These are phyloP conservation scores for Odontarrhena argentea DNA, from an alignment of 345 rosid genomes.

Conservation along the genomic window DNA sequence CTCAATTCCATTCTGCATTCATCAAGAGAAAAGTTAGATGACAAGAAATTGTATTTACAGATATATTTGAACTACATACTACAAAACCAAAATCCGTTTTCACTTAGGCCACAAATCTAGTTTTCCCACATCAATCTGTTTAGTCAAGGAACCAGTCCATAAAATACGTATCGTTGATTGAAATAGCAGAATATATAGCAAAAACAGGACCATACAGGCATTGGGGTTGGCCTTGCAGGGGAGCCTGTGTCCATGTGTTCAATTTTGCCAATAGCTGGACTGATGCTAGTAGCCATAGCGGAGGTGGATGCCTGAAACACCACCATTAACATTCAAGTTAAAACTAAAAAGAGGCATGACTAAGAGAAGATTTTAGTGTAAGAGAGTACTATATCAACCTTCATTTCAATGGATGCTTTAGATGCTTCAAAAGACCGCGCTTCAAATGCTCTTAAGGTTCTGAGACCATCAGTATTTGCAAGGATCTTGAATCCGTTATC, in stretches of 20 bases:
- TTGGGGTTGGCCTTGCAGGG: slow-evolving; percentile 49
- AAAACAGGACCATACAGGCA: slow-evolving; percentile 41
- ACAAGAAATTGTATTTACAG: neutral
- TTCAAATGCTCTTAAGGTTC: slow-evolving; percentile 55
- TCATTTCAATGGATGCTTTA: slow-evolving; percentile 44
- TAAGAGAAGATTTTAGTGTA: neutral
- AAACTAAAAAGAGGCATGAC: slow-evolving; percentile 3
- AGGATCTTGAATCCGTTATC: slow-evolving; percentile 67
- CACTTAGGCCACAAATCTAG: slow-evolving; percentile 7
- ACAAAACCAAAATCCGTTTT: slow-evolving; percentile 9
- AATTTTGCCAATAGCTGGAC: slow-evolving; percentile 52
- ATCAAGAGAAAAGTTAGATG: slow-evolving; percentile 18
- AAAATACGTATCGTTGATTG: neutral
- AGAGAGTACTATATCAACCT: slow-evolving; percentile 20
- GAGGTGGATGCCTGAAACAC: slow-evolving; percentile 48
- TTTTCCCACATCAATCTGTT: slow-evolving; percentile 9
- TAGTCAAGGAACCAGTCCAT: neutral
- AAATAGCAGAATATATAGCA: neutral
- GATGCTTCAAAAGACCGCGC: slow-evolving; percentile 53
- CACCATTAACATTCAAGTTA: slow-evolving; percentile 22
- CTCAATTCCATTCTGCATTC: slow-evolving; percentile 79
- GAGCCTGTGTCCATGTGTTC: slow-evolving; percentile 52
- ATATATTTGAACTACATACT: slow-evolving; percentile 10
- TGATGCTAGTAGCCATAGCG: slow-evolving; percentile 43
- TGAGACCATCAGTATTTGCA: slow-evolving; percentile 61